phyloP scores from a whole-genome alignment of 1,284 basidiomycete genomes.

The Ceratobasidium sp. region DNA sequence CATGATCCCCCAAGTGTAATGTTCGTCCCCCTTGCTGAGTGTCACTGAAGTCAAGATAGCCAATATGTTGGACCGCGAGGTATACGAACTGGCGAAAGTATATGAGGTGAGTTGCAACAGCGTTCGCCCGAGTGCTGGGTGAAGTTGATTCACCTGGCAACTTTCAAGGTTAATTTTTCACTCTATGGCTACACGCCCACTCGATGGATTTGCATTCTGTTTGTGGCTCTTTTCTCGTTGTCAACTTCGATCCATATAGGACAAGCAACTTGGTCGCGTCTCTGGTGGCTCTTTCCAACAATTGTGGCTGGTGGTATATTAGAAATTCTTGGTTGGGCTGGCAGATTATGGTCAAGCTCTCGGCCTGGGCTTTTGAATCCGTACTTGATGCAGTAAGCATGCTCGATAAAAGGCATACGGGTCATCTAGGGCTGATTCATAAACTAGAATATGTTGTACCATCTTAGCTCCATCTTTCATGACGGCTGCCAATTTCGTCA shows the following conservation, averaged over 20 bases:
- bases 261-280: conserved; percentile 44
- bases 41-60: background rate
- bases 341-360: conserved; percentile 38
- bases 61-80: background rate
- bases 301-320: conserved; percentile 45
- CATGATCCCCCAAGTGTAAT: background rate
- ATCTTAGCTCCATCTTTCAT: conserved; percentile 61
- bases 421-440: background rate
- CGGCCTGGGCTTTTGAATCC: conserved; percentile 29
- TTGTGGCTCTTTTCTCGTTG: conserved; percentile 41
- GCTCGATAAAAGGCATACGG: background rate
- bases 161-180: background rate
- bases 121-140: background rate
- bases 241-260: conserved; percentile 49
- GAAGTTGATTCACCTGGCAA: background rate
- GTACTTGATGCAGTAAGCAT: conserved; percentile 40
- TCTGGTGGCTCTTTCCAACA: conserved; percentile 47
- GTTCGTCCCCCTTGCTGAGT: too few species aligned
- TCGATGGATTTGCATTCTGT: conserved; percentile 40
- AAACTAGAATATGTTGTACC: conserved; percentile 41
- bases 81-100: conserved; percentile 23
- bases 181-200: conserved; percentile 40
- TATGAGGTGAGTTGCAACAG: conserved; percentile 10
- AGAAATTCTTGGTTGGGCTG: conserved; percentile 44
- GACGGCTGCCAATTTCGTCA: conserved; percentile 63